Conservation (phyloP, 2,329 filamentous ascomycete genomes). For the Mycogone perniciosa region DNA sequence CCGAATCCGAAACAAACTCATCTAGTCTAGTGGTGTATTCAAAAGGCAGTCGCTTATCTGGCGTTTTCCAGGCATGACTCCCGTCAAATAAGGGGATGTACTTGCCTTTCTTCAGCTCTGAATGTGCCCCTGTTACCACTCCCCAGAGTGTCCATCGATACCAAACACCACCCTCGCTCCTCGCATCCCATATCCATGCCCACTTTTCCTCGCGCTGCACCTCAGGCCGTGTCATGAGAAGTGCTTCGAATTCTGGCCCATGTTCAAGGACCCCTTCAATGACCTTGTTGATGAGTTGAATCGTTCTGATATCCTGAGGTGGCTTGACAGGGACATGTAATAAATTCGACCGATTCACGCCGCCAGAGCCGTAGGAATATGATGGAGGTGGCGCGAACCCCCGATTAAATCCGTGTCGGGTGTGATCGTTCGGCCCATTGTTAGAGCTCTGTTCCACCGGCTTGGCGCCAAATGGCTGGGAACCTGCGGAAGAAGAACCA, state of each 20-base stretch:
- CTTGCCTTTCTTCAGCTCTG: conserved; percentile 40
- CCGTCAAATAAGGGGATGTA: conserved; percentile 68
- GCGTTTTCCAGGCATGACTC: conserved; percentile 69
- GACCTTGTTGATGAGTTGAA: conserved; percentile 82
- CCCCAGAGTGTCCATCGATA: conserved; percentile 93
- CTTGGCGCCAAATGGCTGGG: conserved; percentile 74
- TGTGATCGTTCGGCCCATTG: conserved; percentile 27
- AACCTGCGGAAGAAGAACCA: conserved; percentile 36
- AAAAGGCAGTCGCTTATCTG: conserved; percentile 66
- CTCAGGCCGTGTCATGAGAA: conserved; percentile 79
- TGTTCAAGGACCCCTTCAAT: conserved; percentile 73
- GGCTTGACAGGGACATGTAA: conserved; percentile 66
- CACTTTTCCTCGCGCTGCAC: conserved; percentile 85
- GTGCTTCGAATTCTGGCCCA: conserved; percentile 81
- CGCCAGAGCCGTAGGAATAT: conserved; percentile 44
- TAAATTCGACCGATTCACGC: conserved; percentile 40
- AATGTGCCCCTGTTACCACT: conserved; percentile 61
- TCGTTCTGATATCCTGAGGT: conserved; percentile 69
- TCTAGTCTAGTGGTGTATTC: conserved; percentile 73
- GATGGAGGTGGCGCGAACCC: conserved; percentile 73
- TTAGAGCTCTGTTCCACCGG: conserved; percentile 42
- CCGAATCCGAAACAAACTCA: conserved; percentile 75
- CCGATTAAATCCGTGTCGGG: conserved; percentile 42
- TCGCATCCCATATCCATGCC: conserved; percentile 88
- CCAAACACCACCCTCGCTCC: conserved; percentile 74